These are phyloP conservation scores for Colletotrichum lentis DNA, from an alignment of 2,329 filamentous ascomycete species.

Conservation along the genomic window DNA sequence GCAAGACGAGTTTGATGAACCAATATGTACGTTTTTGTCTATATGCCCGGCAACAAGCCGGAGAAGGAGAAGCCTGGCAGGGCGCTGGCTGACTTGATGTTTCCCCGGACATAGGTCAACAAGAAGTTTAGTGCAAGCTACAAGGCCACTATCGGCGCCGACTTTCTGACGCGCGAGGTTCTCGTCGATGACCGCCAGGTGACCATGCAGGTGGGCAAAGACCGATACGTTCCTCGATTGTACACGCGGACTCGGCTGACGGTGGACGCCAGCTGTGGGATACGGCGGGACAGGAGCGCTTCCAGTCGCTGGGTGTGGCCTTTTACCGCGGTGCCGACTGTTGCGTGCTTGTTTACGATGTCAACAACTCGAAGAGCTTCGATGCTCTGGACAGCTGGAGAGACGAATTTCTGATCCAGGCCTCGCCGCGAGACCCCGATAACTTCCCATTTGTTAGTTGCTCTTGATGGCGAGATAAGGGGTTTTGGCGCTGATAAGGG, in stretches of 20 bases:
- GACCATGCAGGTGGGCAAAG: slow-evolving; percentile 84
- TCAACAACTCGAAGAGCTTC: slow-evolving; percentile 99
- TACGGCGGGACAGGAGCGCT: slow-evolving; percentile 95
- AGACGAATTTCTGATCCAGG: slow-evolving; percentile 97
- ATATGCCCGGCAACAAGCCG: slow-evolving; percentile 10
- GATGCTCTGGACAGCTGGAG: slow-evolving; percentile 98
- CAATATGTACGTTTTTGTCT: slow-evolving; percentile 84
- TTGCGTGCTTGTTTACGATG: slow-evolving; percentile 96
- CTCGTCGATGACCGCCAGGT: slow-evolving; percentile 96
- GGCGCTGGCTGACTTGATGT: slow-evolving; percentile 7
- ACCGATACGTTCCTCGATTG: slow-evolving; percentile 23
- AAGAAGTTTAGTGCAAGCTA: slow-evolving; percentile 99
- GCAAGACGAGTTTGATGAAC: slow-evolving; percentile 99
- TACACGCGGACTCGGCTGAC: slow-evolving; percentile 9
- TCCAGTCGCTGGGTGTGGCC: slow-evolving; percentile 94
- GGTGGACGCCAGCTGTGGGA: slow-evolving; percentile 80
- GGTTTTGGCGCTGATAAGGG: slow-evolving; percentile 38
- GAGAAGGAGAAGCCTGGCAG: not conserved
- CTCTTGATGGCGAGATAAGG: not conserved
- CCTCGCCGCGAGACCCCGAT: slow-evolving; percentile 93
- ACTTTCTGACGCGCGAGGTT: slow-evolving; percentile 98
- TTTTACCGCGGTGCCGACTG: slow-evolving; percentile 98
- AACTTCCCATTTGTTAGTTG: slow-evolving; percentile 92
- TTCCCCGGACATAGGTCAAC: slow-evolving; percentile 78
- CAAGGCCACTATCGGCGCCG: slow-evolving; percentile 98